Evolutionary conservation across 2,329 filamentous ascomycete species (phyloP).

Genomic region (Fusarium ambrosium): DNA sequence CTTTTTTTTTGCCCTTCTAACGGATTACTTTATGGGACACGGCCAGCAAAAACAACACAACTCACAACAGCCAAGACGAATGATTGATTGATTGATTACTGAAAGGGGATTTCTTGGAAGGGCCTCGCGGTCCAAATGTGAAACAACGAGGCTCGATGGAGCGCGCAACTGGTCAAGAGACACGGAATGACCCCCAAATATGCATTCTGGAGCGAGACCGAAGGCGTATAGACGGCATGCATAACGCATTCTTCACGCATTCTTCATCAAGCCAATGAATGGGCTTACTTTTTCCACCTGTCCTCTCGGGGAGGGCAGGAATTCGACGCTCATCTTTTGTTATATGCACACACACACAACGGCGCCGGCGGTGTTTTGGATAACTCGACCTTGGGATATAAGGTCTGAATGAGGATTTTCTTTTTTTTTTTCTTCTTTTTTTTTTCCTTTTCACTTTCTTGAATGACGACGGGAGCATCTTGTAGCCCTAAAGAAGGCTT

Average conservation of each 20-base stretch:
- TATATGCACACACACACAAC: constrained; percentile 39
- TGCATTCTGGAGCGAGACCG: constrained; percentile 24
- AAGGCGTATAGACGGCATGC: constrained; percentile 27
- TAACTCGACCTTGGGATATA: constrained; percentile 30
- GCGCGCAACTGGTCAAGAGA: constrained; percentile 7
- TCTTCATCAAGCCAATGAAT: constrained; percentile 8
- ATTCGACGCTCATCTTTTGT: constrained; percentile 18
- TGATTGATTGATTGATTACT: constrained; percentile 2
- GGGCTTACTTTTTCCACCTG: background rate
- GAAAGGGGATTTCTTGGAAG: constrained; percentile 17
- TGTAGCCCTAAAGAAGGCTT: background rate
- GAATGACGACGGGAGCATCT: constrained; percentile 4
- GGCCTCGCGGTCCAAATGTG: constrained; percentile 41
- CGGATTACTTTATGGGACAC: constrained; percentile 25
- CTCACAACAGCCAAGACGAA: constrained; percentile 25
- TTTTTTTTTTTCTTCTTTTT: constrained; percentile 10
- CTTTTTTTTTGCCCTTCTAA: constrained; percentile 6
- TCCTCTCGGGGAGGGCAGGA: background rate
- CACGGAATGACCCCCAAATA: constrained; percentile 5
- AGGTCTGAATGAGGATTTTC: constrained; percentile 29
- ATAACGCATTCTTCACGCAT: constrained; percentile 15
- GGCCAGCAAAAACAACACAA: constrained; percentile 18
- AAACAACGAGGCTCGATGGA: constrained; percentile 29
- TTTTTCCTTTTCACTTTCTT: background rate
- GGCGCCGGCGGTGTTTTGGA: constrained; percentile 42